Base-by-base conservation (phyloP, 257 asterid genomes). In the Forsythia suspensa region DNA sequence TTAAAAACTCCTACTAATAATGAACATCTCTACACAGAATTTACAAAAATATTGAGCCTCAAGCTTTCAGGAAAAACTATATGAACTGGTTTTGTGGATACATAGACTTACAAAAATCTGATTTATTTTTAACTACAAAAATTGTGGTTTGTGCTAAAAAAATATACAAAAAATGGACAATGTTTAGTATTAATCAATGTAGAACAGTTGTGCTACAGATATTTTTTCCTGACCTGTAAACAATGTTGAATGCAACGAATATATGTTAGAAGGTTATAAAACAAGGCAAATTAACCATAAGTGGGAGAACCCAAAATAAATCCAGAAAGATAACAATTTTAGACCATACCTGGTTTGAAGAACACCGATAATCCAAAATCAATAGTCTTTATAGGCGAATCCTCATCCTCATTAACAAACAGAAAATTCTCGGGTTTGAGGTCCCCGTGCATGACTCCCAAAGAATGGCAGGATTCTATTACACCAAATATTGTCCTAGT, bases 361-460 rank as follows among this genome's bases (percentile, higher is more conserved):
- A 63, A 63, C 70, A 63, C 7, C 2, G 70, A 63, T 24, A 63
- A 63, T 11, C 77, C 77, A 55, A 74, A 74, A 24, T 74, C 77
- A 13, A 74, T 74, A n/a, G 77, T 36, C 48, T 74, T 74, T 34
- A 74, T 24, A 16, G 77, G 77, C 15, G 77, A 74, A 51, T 74
- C 77, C 7, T 74, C 77, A 12, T 20, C 46, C 77, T 36, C 70
- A 3, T 74, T 74, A 6, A 29, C 63, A 24, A 74, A 74, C 13
- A 63, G 70, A 63, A 63, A 63, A 4, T 21, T 24, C 39, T 63
- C 70, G 18, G 70, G 70, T 29, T 63, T 74, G 69, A 74, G 77
- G 16, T 74, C 77, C 5, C 77, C 69, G 48, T 74, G 77, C 69
- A 52, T 74, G n/a, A 74, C 77, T 5, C 77, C 77, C 48, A 74